Evolutionary conservation across 23 red algal genomes (phyloP).

Genomic region (Gracilaria caudata): DNA sequence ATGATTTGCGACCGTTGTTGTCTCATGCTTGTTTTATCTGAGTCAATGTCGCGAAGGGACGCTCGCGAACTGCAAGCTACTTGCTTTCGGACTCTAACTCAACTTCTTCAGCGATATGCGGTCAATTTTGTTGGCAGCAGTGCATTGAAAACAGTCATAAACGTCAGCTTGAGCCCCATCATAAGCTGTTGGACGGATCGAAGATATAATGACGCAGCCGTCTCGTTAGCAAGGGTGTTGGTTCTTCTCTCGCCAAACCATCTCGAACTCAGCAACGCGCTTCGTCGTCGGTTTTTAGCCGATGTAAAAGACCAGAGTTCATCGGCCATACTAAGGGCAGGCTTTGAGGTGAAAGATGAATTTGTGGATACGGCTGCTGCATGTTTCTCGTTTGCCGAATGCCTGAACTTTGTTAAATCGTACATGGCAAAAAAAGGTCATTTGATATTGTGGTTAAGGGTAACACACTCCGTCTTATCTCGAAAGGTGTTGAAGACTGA

Average conservation of each 20-base stretch:
- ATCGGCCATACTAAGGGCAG: conserved; percentile 32
- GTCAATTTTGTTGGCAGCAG: conserved; percentile 31
- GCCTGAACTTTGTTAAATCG: conserved; percentile 36
- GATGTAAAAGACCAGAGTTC: conserved; percentile 40
- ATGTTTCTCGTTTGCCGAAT: conserved; percentile 41
- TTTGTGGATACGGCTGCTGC: conserved; percentile 37
- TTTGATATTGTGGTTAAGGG: conserved; percentile 48
- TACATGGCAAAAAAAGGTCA: neutral
- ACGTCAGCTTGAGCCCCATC: conserved; percentile 25
- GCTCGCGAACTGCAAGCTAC: conserved; percentile 45
- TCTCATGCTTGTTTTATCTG: conserved; percentile 42
- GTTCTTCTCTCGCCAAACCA: conserved; percentile 33
- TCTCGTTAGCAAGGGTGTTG: conserved; percentile 44
- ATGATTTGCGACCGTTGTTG: conserved; percentile 62
- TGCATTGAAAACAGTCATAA: conserved; percentile 53
- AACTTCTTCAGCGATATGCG: conserved; percentile 19
- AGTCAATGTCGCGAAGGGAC: conserved; percentile 35
- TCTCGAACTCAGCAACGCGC: neutral
- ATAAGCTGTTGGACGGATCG: conserved; percentile 57
- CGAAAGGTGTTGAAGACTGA: conserved; percentile 38
- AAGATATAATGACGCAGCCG: conserved; percentile 31
- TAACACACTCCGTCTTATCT: conserved; percentile 34
- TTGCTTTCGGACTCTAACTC: conserved; percentile 38
- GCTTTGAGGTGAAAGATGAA: conserved; percentile 48
- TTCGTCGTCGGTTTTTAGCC: conserved; percentile 26